Conservation (phyloP, 345 rosid genomes). For the Ailanthus altissimus region DNA sequence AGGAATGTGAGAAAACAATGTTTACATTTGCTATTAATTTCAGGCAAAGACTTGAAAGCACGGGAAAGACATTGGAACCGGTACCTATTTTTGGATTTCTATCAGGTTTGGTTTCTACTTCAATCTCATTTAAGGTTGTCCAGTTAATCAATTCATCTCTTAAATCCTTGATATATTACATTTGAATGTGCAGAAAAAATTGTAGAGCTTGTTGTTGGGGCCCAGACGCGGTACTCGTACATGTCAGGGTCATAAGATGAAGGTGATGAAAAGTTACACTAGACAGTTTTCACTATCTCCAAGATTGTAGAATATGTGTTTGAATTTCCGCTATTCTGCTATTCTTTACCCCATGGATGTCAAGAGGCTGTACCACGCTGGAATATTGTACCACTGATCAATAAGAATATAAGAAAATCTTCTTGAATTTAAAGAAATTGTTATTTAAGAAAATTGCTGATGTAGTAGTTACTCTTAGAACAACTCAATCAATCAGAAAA, state of each 20-base stretch:
- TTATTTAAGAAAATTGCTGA: background rate
- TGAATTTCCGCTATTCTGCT: background rate
- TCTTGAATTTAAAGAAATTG: background rate
- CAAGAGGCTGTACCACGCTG: background rate
- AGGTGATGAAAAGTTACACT: slow-evolving; percentile 19
- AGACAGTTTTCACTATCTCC: background rate
- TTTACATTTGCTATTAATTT: slow-evolving; percentile 6
- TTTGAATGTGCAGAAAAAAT: slow-evolving; percentile 61
- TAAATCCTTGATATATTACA: background rate
- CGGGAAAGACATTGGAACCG: slow-evolving; percentile 65
- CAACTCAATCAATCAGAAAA: background rate
- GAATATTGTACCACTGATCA: slow-evolving; percentile 4
- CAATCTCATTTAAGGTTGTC: background rate
- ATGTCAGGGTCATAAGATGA: slow-evolving; percentile 78
- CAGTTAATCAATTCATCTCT: background rate
- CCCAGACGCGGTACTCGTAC: slow-evolving; percentile 89
- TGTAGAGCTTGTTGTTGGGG: slow-evolving; percentile 83
- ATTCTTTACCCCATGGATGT: background rate
- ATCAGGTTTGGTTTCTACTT: slow-evolving; percentile 47
- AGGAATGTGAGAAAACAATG: slow-evolving; percentile 1
- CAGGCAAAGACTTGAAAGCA: slow-evolving; percentile 78
- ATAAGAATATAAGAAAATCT: background rate
- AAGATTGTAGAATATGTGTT: background rate
- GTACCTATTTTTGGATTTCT: slow-evolving; percentile 68
- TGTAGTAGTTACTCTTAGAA: background rate